phyloP scores from a whole-genome alignment of 2,329 filamentous ascomycete species.

The Metarhizium robertsii region DNA sequence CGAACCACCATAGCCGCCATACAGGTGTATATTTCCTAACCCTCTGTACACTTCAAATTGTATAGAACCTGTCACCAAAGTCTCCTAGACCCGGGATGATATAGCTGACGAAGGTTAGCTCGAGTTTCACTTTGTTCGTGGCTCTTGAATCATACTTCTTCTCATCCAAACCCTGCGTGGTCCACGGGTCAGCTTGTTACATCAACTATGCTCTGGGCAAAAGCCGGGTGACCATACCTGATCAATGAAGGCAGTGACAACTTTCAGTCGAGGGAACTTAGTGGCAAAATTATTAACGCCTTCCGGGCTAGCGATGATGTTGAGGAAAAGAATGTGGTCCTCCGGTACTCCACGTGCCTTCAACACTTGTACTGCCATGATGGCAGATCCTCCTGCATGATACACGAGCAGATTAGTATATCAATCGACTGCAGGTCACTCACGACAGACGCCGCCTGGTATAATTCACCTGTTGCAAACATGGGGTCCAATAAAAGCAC shows the following conservation, averaged over 20 bases:
- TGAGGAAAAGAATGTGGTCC: conserved; percentile 90
- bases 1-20: no score
- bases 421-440: neutral
- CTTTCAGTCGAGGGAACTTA: conserved; percentile 78
- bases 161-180: conserved; percentile 68
- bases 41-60: conserved; percentile 45
- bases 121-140: neutral
- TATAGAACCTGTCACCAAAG: conserved; percentile 94
- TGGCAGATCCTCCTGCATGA: conserved; percentile 73
- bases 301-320: conserved; percentile 93
- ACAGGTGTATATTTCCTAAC: neutral
- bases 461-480: conserved; percentile 77
- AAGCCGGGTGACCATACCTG: conserved; percentile 36
- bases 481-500: conserved; percentile 94
- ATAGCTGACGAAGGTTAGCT: conserved; percentile 55
- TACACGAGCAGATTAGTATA: conserved; percentile 3
- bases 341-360: conserved; percentile 86
- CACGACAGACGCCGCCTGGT: neutral
- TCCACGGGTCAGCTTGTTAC: neutral
- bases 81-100: conserved; percentile 91
- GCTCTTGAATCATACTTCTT: conserved; percentile 62
- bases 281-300: conserved; percentile 83
- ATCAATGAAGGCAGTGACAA: conserved; percentile 94
- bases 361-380: conserved; percentile 92
- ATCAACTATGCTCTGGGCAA: neutral